Percentiles rank a stretch among this genome's conserved stretches.
Conservation (phyloP, 2,329 filamentous ascomycete species). For the Dryadomyces quercivorus region DNA sequence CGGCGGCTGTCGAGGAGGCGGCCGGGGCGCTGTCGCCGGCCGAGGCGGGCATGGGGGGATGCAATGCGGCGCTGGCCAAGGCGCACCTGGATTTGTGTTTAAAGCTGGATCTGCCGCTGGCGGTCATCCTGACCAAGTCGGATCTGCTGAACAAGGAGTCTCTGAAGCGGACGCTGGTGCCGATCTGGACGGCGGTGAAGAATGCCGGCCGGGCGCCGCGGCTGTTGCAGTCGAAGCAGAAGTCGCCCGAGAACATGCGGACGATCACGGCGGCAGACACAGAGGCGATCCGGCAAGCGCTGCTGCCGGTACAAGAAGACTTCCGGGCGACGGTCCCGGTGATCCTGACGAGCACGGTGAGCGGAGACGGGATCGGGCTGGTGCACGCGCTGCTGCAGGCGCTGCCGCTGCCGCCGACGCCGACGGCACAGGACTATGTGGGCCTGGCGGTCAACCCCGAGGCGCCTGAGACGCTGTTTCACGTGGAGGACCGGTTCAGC, state of each 20-base stretch:
- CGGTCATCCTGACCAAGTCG: slow-evolving; percentile 80
- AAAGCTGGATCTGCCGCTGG: slow-evolving; percentile 63
- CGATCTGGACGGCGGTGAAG: slow-evolving; percentile 68
- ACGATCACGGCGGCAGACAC: slow-evolving; percentile 44
- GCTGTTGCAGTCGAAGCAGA: slow-evolving; percentile 50
- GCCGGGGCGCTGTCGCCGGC: slow-evolving; percentile 53
- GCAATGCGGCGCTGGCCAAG: slow-evolving; percentile 48
- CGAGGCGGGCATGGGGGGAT: neutral
- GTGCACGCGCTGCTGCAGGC: slow-evolving; percentile 70
- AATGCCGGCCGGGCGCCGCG: slow-evolving; percentile 59
- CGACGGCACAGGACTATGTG: slow-evolving; percentile 41
- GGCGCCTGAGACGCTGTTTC: slow-evolving; percentile 58
- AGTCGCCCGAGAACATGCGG: slow-evolving; percentile 32
- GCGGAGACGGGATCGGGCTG: slow-evolving; percentile 68
- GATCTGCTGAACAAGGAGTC: slow-evolving; percentile 60
- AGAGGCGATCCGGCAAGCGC: slow-evolving; percentile 42
- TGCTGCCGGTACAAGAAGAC: slow-evolving; percentile 35
- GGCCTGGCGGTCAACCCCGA: slow-evolving; percentile 44
- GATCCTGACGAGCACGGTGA: slow-evolving; percentile 74
- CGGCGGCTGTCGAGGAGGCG: slow-evolving; percentile 59
- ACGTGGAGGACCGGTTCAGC: slow-evolving; percentile 83
- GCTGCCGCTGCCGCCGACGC: slow-evolving; percentile 54
- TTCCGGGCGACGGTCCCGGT: slow-evolving; percentile 59
- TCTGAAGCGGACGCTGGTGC: slow-evolving; percentile 57
- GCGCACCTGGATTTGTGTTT: slow-evolving; percentile 79